phyloP scores from a whole-genome alignment of 1,284 basidiomycete species.

The Cryptococcus hybrid region DNA sequence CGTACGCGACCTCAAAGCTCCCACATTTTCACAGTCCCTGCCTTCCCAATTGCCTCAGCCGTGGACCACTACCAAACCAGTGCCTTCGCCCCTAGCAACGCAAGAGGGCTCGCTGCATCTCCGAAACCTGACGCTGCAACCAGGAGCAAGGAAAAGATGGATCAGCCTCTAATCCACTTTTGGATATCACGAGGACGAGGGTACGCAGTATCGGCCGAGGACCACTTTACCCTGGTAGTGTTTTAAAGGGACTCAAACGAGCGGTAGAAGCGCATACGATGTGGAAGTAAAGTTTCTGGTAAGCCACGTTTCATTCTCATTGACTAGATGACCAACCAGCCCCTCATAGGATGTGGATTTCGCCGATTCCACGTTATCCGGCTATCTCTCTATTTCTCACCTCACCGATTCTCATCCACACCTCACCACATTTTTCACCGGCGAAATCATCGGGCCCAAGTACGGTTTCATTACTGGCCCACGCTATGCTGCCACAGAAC shows the following conservation, averaged over 20 bases:
- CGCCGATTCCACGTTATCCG: slow-evolving; percentile 71
- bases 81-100: no score
- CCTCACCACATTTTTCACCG: slow-evolving; percentile 89
- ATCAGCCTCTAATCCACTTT: no score
- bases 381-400: slow-evolving; percentile 83
- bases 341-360: slow-evolving; percentile 74
- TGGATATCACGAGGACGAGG: no score
- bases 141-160: no score
- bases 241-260: slow-evolving; percentile 75
- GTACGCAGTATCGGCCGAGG: slow-evolving; percentile 61
- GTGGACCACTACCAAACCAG: no score
- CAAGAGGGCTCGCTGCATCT: no score
- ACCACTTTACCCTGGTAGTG: slow-evolving; percentile 74
- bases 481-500: slow-evolving; percentile 77
- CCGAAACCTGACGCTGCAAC: no score
- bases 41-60: no score
- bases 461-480: slow-evolving; percentile 81
- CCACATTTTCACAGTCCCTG: no score
- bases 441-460: slow-evolving; percentile 80
- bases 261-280: slow-evolving; percentile 78
- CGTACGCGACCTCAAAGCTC: no score
- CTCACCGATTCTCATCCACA: slow-evolving; percentile 87
- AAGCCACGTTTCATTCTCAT: slow-evolving; percentile 42
- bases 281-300: slow-evolving; percentile 78
- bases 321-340: not conserved